Base-by-base conservation (phyloP, 2,329 filamentous ascomycete genomes). In the Ilyonectria robusta region DNA sequence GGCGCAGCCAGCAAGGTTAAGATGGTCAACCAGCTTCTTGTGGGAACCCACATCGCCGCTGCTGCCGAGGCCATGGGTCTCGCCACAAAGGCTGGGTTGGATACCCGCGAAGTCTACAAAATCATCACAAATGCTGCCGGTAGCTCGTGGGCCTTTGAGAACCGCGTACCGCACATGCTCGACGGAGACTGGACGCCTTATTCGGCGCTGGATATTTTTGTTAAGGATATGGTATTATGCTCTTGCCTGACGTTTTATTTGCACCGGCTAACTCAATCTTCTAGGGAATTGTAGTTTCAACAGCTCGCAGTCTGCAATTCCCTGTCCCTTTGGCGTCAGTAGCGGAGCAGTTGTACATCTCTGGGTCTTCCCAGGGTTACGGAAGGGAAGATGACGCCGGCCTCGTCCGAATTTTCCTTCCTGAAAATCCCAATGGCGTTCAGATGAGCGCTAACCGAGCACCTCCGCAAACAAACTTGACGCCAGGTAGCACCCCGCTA, bases 91-190 rank as follows among this genome's bases (percentile, higher is more conserved):
- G 71, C 85, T 9, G 75, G 40, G 4, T 42, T 42, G 17, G 40
- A 42, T n/a, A 42, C 40, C 17, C 40, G 40, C n/a, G 40, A 76
- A 63, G 73, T 77, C 0, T 80, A 78, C 62, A 61, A 77, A 11
- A 74, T 76, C 54, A 77, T 79, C 35, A 69, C 57, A 21, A 75
- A 72, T 35, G 75, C 77, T 2, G 76, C 77, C 2, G 78, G 78
- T 7, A 75, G 65, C 37, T 85, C 84, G 70, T 88, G 85, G 82
- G 88, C 89, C 80, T 89, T 88, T 79, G 84, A 86, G 72, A 86
- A 88, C 71, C 79, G 87, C n/a, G 85, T 83, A 15, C 83, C 84
- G 46, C 84, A 85, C 72, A 85, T 87, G 79, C 76, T 90, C 44
- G 81, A 81, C 21, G 83, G 85, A 61, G 85, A 87, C 70, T 42